Evolutionary conservation across 2,329 filamentous ascomycete species (phyloP), one percentile per base, ranked within the genome.

Genomic region (Colletotrichum noveboracense): DNA sequence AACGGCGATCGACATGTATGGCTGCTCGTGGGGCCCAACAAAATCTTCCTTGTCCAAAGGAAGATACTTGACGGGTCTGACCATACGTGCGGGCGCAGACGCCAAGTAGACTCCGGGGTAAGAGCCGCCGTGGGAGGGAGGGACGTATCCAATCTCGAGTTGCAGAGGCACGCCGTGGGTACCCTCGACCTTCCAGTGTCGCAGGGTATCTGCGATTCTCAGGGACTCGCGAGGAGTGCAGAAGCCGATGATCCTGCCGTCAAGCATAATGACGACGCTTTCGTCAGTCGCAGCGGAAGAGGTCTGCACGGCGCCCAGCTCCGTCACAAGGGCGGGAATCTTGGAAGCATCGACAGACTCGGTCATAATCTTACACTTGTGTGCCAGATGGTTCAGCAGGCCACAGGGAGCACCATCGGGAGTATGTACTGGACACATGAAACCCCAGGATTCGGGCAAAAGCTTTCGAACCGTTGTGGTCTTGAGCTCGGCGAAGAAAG

Each of bases 401-500:
- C 97, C 97, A 84, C 97, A 99, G 76, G 97, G 97, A 81, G 94
- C 91, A 86, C 97, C 97, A 90, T 99, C 97, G 77, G 97, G 97
- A 6, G 97, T 99, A 85, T 99, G 97, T 3, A 98, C 96, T 21
- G 97, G 97, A 82, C 97, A 99, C 79, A 99, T 88, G 87, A 98
- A 99, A 9, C 97, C 97, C 97, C 97, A 99, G 79, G 96, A 98
- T 83, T 99, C 97, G 3, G 97, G 97, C 24, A 98, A 87, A 79
- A 99, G 88, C 85, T 98, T 99, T 87, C 97, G 92, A 66, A 99
- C 97, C 0, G 97, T 97, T 1, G 97, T 99, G 0, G 97, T 99
- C 87, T 98, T 98, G 78, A 99, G 87, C 83, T 98, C 95, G 5
- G 97, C 97, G 84, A 99, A 99, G 91, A 99, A 99, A 83, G 95